phyloP scores from a whole-genome alignment of 805 yeast genomes.

The Yamadazyma ubonensis region DNA sequence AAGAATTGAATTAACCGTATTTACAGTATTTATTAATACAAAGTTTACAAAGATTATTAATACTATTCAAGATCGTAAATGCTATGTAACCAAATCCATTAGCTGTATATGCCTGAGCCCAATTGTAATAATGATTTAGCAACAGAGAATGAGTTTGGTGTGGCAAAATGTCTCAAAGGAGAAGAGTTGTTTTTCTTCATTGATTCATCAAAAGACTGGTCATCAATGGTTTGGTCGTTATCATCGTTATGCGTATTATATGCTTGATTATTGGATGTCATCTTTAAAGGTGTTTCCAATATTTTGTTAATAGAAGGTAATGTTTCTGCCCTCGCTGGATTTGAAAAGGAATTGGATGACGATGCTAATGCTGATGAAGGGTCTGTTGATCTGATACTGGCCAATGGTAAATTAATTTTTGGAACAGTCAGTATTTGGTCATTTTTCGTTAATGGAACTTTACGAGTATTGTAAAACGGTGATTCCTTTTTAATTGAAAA shows the following conservation, averaged over 20 bases:
- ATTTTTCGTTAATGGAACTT: constrained; percentile 14
- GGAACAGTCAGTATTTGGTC: neutral
- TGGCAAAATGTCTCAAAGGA: constrained; percentile 39
- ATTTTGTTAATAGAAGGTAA: constrained; percentile 45
- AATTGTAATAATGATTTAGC: constrained; percentile 46
- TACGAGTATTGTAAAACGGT: constrained; percentile 24
- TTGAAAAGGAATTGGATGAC: constrained; percentile 1
- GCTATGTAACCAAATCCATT: constrained; percentile 2
- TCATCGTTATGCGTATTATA: constrained; percentile 9
- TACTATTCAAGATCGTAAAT: constrained; percentile 9
- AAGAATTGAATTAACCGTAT: no score
- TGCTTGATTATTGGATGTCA: constrained; percentile 10
- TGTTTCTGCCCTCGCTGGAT: constrained; percentile 1
- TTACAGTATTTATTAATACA: constrained; percentile 4
- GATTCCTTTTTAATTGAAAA: constrained; percentile 39
- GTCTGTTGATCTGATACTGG: neutral
- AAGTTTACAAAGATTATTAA: constrained; percentile 6
- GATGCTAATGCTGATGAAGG: constrained; percentile 8
- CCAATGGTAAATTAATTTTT: constrained; percentile 5
- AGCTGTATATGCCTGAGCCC: constrained; percentile 24
- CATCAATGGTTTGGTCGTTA: constrained; percentile 20
- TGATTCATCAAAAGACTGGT: constrained; percentile 22
- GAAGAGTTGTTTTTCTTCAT: constrained; percentile 23
- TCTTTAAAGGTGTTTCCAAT: constrained; percentile 43
- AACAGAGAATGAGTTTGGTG: constrained; percentile 46